These are phyloP conservation scores for Chloris gayana DNA, from an alignment of 176 grass and related monocot species.

Conservation along the genomic window DNA sequence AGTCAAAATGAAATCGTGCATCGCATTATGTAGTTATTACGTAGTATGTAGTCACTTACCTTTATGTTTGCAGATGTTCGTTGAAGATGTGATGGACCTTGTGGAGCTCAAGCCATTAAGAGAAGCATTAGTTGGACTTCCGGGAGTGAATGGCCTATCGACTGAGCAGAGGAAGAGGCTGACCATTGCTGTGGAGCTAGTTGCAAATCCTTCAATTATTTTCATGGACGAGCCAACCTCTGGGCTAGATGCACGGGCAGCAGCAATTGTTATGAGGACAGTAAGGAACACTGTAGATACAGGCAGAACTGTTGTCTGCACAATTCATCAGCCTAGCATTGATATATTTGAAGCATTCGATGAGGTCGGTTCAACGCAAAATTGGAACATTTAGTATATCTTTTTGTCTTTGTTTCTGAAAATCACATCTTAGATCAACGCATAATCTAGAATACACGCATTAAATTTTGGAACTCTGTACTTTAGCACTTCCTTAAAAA, in stretches of 20 bases:
- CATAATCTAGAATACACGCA: too few relatives aligned
- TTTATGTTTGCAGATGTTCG: conserved; percentile 64
- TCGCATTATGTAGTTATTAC: neutral
- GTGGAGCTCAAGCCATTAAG: conserved; percentile 75
- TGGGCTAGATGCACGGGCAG: conserved; percentile 85
- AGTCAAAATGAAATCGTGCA: neutral
- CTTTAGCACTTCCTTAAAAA: too few relatives aligned
- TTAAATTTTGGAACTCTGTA: too few relatives aligned
- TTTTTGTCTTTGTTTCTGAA: too few relatives aligned
- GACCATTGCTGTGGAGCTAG: conserved; percentile 88
- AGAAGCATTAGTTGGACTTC: conserved; percentile 73
- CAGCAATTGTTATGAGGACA: conserved; percentile 89
- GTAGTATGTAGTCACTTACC: conserved; percentile 15
- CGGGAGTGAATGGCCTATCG: conserved; percentile 79
- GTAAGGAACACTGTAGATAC: conserved; percentile 90
- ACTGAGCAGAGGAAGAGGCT: conserved; percentile 92
- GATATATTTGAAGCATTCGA: conserved; percentile 98
- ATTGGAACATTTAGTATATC: too few relatives aligned
- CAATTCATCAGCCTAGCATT: conserved; percentile 96
- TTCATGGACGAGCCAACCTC: conserved; percentile 96
- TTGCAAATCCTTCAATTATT: conserved; percentile 89
- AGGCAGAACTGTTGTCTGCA: conserved; percentile 90
- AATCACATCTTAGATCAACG: too few relatives aligned
- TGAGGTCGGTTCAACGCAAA: conserved; percentile 54
- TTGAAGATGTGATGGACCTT: conserved; percentile 91